These are phyloP conservation scores for Hysterangium stoloniferum DNA, from an alignment of 768 basidiomycete species.

Conservation along the genomic window DNA sequence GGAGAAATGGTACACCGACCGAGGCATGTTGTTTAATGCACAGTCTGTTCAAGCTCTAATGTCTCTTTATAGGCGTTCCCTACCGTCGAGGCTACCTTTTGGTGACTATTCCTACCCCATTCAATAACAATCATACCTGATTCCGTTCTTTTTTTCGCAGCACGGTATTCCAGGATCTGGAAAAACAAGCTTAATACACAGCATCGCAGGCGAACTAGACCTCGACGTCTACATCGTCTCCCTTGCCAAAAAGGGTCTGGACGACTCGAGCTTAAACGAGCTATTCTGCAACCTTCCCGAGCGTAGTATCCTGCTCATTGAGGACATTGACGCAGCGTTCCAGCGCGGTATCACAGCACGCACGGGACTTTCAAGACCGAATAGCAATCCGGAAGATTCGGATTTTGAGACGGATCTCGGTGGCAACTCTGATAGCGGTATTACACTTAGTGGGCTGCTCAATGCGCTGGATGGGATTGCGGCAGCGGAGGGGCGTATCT, in stretches of 20 bases:
- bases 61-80: conserved; percentile 44
- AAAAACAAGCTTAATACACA: conserved; percentile 72
- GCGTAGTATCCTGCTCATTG: conserved; percentile 70
- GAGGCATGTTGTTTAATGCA: conserved; percentile 32
- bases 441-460: conserved; percentile 67
- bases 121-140: too few species aligned
- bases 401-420: neutral
- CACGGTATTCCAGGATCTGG: conserved; percentile 73
- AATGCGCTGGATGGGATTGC: conserved; percentile 76
- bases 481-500: conserved; percentile 75
- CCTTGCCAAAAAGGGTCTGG: conserved; percentile 52
- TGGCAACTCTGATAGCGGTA: conserved; percentile 21
- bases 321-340: conserved; percentile 80
- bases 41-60: neutral
- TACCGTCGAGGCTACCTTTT: conserved; percentile 77
- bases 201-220: conserved; percentile 68
- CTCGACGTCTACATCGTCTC: conserved; percentile 69
- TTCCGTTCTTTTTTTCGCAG: conserved; percentile 23
- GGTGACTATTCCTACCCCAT: conserved; percentile 25
- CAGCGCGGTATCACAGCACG: conserved; percentile 31
- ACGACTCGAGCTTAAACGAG: conserved; percentile 50
- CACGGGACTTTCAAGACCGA: conserved; percentile 15
- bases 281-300: conserved; percentile 60
- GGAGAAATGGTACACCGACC: conserved; percentile 63
- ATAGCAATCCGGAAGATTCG: neutral